These are phyloP conservation scores for Gautieria morchelliformis DNA, from an alignment of 768 basidiomycete genomes.

Conservation along the genomic window DNA sequence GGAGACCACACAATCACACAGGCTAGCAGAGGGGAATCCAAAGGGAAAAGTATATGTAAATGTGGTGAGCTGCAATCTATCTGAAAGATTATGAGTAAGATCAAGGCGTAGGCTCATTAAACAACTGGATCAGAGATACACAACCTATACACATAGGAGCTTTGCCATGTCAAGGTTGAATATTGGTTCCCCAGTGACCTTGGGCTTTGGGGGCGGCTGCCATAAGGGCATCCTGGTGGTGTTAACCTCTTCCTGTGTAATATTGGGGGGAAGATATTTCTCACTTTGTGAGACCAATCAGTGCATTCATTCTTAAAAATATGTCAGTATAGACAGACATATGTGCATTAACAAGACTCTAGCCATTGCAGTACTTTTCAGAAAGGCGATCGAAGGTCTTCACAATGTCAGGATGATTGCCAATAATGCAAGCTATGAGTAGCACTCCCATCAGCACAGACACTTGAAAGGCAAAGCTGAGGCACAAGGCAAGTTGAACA, in stretches of 20 bases:
- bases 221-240: neutral
- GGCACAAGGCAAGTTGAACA: neutral
- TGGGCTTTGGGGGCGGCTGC: neutral
- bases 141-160: constrained; percentile 8
- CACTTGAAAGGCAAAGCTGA: neutral
- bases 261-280: neutral
- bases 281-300: neutral
- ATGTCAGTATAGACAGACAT: too few species aligned
- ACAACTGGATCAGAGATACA: neutral
- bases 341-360: too few species aligned
- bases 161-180: constrained; percentile 15
- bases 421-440: too few species aligned
- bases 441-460: too few species aligned
- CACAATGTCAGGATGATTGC: too few species aligned
- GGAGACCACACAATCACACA: too few species aligned
- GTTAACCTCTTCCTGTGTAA: neutral
- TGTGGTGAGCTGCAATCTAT: constrained; percentile 12
- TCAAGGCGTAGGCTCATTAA: neutral
- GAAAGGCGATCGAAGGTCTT: too few species aligned
- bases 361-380: too few species aligned
- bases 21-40: too few species aligned
- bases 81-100: too few species aligned
- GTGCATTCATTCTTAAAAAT: too few species aligned
- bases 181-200: neutral
- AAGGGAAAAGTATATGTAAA: too few species aligned